Conservation (phyloP, 495 filamentous ascomycete species). For the Immersiella caudata region DNA sequence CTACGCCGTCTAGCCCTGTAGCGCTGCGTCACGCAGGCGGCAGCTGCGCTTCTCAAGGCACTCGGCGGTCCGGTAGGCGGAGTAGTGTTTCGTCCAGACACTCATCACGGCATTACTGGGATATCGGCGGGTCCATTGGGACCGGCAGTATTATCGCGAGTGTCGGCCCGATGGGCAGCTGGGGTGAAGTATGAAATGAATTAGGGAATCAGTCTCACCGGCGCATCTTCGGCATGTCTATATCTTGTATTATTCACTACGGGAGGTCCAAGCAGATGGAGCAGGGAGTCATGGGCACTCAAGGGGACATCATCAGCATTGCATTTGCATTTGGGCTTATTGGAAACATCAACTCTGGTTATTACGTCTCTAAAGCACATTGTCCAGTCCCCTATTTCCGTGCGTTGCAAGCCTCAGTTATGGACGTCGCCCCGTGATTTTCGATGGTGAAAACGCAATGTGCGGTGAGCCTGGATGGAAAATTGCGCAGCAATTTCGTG, state of each 20-base stretch:
- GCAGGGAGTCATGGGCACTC: neutral
- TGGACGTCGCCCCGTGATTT: neutral
- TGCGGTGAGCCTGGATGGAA: neutral
- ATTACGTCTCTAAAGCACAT: neutral
- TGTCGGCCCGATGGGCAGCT: conserved; percentile 67
- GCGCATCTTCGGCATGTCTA: neutral
- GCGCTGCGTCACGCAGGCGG: conserved; percentile 57
- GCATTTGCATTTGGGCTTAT: conserved; percentile 9
- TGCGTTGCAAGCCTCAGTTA: neutral
- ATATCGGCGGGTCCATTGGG: conserved; percentile 76
- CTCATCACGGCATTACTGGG: conserved; percentile 74
- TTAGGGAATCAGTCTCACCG: neutral
- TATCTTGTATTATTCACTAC: neutral
- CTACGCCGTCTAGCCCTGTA: conserved; percentile 50
- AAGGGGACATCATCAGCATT: neutral
- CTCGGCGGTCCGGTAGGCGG: conserved; percentile 61
- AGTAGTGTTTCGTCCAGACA: conserved; percentile 64
- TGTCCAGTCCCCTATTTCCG: neutral
- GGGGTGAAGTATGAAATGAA: conserved; percentile 65
- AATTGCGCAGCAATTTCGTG: conserved; percentile 11
- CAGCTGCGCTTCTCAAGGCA: conserved; percentile 82
- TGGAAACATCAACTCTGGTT: neutral
- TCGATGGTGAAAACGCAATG: neutral
- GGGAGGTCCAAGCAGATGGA: neutral
- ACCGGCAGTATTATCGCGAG: conserved; percentile 69